Evolutionary conservation across 2,329 filamentous ascomycete genomes (phyloP).

Genomic region (Diaporthe vexans): DNA sequence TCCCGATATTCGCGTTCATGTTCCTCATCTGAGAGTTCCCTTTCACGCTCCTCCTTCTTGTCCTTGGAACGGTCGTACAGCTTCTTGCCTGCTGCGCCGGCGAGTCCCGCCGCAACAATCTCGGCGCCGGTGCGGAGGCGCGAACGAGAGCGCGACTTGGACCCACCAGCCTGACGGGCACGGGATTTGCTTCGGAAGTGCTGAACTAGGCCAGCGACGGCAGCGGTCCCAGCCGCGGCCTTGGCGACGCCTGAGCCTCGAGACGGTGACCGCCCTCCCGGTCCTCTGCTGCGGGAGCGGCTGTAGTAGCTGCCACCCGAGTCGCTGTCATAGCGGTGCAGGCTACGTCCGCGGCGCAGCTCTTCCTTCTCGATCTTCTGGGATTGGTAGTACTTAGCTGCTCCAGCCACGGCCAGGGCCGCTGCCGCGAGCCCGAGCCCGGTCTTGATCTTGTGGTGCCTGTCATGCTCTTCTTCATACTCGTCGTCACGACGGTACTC

Average conservation of each 20-base stretch:
- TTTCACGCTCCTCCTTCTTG: constrained; percentile 66
- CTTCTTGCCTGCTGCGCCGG: constrained; percentile 72
- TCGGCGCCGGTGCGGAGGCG: constrained; percentile 68
- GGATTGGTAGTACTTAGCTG: constrained; percentile 73
- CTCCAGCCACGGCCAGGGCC: constrained; percentile 74
- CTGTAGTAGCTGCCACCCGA: constrained; percentile 59
- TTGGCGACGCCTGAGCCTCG: constrained; percentile 65
- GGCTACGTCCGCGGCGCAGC: constrained; percentile 67
- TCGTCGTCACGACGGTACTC: constrained; percentile 23
- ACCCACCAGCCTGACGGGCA: constrained; percentile 49
- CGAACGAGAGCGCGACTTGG: constrained; percentile 56
- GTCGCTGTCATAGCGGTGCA: constrained; percentile 58
- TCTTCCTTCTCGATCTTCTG: constrained; percentile 74
- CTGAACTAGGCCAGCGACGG: constrained; percentile 70
- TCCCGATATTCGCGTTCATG: constrained; percentile 54
- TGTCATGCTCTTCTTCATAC: constrained; percentile 45
- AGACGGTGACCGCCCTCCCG: constrained; percentile 27
- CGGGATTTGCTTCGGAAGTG: constrained; percentile 68
- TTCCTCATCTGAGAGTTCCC: constrained; percentile 48
- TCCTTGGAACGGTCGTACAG: constrained; percentile 72
- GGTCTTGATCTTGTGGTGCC: constrained; percentile 68
- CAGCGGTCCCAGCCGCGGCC: constrained; percentile 69
- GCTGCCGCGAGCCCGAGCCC: constrained; percentile 74
- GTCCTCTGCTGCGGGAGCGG: constrained; percentile 52
- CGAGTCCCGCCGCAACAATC: constrained; percentile 71